Base-by-base conservation (phyloP, 257 asterid genomes). In the Scutellaria minor region DNA sequence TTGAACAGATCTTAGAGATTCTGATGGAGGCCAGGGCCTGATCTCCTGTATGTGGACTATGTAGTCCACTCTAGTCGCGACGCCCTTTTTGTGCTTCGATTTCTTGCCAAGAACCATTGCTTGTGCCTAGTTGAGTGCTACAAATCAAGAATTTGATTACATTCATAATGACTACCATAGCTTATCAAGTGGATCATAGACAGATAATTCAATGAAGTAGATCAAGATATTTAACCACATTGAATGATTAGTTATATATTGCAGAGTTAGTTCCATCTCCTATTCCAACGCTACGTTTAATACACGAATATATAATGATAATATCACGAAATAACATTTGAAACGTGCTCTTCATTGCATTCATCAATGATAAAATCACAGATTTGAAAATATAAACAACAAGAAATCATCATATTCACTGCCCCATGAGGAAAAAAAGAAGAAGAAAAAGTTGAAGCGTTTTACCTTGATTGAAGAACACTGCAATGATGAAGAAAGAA, bases 21-120 rank as follows among this genome's bases (percentile, higher is more conserved):
- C 87, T 5, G 93, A 85, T 52, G 98, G 96, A 52, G 97, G 97
- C 98, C 98, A 93, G 3, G 97, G 97, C 76, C 80, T 89, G 45
- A 93, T 86, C 77, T 88, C 90, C 24, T 83, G 77, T 39, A 93
- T 70, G 15, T 80, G 94, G 64, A 93, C 68, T 0, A 77, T 66
- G 73, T 83, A 90, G 15, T 87, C 92, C 5, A 85, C 79, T 75
- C 78, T 79, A 39, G 88, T 70, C 41, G 81, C 57, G 55, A 82
- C 74, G 5, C 93, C 84, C 81, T 82, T 89, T 76, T 86, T 87
- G 73, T 78, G 79, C 68, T 80, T 93, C 2, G 87, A 82, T 65
- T 77, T 88, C 85, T 87, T 64, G 15, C 98, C 97, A 20, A 93
- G 96, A 81, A 88, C 97, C 98, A 93, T 92, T 5, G 78, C 87